Conservation (phyloP, 2,329 filamentous ascomycete genomes). For the Aspergillus arachidicola region DNA sequence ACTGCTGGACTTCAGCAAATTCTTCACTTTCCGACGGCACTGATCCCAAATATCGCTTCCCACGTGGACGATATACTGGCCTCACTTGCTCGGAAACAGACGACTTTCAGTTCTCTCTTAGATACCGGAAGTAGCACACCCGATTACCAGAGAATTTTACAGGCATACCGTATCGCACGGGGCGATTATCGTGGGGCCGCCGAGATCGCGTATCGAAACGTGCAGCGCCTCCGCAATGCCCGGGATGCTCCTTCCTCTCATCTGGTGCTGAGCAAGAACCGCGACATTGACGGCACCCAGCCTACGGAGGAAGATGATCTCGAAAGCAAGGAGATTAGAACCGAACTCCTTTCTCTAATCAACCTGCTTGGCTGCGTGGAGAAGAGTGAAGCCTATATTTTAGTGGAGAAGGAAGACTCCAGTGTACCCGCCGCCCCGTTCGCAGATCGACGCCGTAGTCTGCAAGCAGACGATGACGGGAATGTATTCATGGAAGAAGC, state of each 20-base stretch:
- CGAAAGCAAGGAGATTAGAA: slow-evolving; percentile 57
- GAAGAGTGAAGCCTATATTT: slow-evolving; percentile 74
- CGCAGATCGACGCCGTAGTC: slow-evolving; percentile 51
- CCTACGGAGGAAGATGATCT: slow-evolving; percentile 45
- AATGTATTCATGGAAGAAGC: slow-evolving; percentile 44
- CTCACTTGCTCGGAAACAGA: slow-evolving; percentile 68
- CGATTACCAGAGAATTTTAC: slow-evolving; percentile 86
- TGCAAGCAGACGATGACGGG: slow-evolving; percentile 45
- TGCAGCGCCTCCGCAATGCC: slow-evolving; percentile 53
- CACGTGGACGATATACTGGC: slow-evolving; percentile 78
- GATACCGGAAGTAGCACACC: slow-evolving; percentile 50
- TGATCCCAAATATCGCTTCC: slow-evolving; percentile 67
- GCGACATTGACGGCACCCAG: slow-evolving; percentile 33
- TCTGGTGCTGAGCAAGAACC: slow-evolving; percentile 40
- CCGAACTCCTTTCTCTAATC: slow-evolving; percentile 86
- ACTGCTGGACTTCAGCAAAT: slow-evolving; percentile 58
- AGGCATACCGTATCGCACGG: slow-evolving; percentile 83
- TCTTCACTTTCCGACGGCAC: slow-evolving; percentile 70
- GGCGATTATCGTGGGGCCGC: slow-evolving; percentile 82
- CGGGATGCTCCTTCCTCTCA: slow-evolving; percentile 36
- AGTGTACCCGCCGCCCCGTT: slow-evolving; percentile 13
- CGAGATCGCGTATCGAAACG: slow-evolving; percentile 57
- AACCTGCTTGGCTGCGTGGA: slow-evolving; percentile 88
- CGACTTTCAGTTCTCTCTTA: slow-evolving; percentile 57
- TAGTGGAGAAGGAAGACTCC: slow-evolving; percentile 51